Conservation (phyloP, 805 yeast genomes). For the Ogataea trehaloabstinens region DNA sequence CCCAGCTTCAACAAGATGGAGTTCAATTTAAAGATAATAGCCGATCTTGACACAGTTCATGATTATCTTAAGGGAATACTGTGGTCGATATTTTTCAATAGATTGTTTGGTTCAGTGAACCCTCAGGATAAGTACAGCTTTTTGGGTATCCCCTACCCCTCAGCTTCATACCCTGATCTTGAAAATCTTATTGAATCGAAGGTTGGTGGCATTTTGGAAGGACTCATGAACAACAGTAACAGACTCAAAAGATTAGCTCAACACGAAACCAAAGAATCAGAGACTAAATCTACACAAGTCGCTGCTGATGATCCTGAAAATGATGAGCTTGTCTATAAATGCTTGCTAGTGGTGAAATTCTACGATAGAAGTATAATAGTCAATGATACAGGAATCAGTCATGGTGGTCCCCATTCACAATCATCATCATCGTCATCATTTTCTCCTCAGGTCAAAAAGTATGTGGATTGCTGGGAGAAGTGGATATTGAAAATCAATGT, state of each 20-base stretch:
- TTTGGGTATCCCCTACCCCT: slow-evolving; percentile 58
- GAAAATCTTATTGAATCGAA: slow-evolving; percentile 41
- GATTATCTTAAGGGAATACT: slow-evolving; percentile 60
- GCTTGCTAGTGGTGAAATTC: slow-evolving; percentile 32
- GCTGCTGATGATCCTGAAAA: background rate
- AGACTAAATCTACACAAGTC: too few relatives aligned
- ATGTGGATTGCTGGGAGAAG: slow-evolving; percentile 60
- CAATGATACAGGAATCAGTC: slow-evolving; percentile 3
- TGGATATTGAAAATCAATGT: slow-evolving; percentile 60
- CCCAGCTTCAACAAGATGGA: slow-evolving; percentile 8
- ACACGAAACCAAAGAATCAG: too few relatives aligned
- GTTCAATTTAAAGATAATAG: slow-evolving; percentile 41
- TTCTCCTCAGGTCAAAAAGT: slow-evolving; percentile 34
- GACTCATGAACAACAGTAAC: slow-evolving; percentile 15
- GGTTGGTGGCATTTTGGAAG: slow-evolving; percentile 30
- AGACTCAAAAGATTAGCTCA: slow-evolving; percentile 8
- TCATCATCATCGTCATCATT: slow-evolving; percentile 19
- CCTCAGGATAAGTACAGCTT: slow-evolving; percentile 54
- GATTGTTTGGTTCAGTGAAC: slow-evolving; percentile 62
- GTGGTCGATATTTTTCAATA: slow-evolving; percentile 65
- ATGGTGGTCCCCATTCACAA: slow-evolving; percentile 14
- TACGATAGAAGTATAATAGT: slow-evolving; percentile 21
- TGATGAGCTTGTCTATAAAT: slow-evolving; percentile 23
- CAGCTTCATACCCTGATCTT: slow-evolving; percentile 44
- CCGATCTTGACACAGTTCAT: slow-evolving; percentile 51